Base-by-base conservation (phyloP, 768 basidiomycete genomes). In the Stropharia rugosoannulata region DNA sequence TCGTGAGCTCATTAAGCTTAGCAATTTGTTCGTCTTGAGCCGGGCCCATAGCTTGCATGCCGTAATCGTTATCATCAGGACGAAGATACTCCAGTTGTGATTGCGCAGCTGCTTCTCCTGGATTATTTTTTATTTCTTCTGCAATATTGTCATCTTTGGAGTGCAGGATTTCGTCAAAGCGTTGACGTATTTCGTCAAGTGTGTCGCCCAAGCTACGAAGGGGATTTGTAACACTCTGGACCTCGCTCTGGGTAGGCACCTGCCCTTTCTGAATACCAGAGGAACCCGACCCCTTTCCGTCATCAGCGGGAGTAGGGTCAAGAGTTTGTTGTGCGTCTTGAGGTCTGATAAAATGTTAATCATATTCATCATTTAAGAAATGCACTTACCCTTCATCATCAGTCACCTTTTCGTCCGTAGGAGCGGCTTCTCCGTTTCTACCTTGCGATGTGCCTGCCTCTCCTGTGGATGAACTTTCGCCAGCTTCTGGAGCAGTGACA, bases 1-100 rank as follows among this genome's bases (percentile, higher is more conserved):
- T 76, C 43, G 83, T 88, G 36, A 98, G 84, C 49, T 96, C 87
- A 59, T 87, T 80, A 44, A 97, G 75, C 64, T 87, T 90, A 15
- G 90, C 87, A 10, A 84, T 82, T 66, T 95, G 85, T 61, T 96
- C 93, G 41, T 92, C 86, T 9, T 81, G 85, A 2, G 95, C 88
- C 1, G 93, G 85, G 5, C 93, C 96, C 18, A 98, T 80, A 1
- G 95, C 93, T 70, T 96, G 93, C 84, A 90, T 90, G 35, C 87
- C 82, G 52, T 87, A 74, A 57, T 82, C 84, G 27, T 73, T 76
- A 46, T 89, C 86, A 38, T 86, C 86, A 1, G 89, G 82, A 54
- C 79, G 79, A 39, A 90, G 72, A 69, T 96, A 93, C 68, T 97
- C 92, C 12, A 97, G 69, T 60, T 85, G 82, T 7, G 80, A 72